A percentile compares a stretch with the other conserved stretches of the same genome.
These are phyloP conservation scores for Rhazya stricta DNA, from an alignment of 257 asterid genomes.

Conservation along the genomic window DNA sequence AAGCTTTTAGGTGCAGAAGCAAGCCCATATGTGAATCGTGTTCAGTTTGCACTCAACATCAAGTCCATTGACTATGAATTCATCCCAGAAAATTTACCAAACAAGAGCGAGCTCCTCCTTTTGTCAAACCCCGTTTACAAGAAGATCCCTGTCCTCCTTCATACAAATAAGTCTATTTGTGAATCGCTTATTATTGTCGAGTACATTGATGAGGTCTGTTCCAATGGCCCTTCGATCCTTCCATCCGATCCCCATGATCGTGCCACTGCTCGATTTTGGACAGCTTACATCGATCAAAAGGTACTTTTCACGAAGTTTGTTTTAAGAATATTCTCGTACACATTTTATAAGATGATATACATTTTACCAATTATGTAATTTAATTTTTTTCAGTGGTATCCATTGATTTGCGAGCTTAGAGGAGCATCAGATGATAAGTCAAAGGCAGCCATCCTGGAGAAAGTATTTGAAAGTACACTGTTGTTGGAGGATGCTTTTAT, in stretches of 20 bases:
- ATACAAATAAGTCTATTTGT: no score
- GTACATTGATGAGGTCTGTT: no score
- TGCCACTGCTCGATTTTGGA: no score
- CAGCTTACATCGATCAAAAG: no score
- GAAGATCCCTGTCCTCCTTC: no score
- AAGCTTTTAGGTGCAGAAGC: conserved; percentile 16
- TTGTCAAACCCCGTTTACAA: conserved; percentile 35
- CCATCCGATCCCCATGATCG: no score
- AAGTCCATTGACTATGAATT: conserved; percentile 26
- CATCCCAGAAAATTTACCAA: conserved; percentile 4
- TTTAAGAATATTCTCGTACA: no score
- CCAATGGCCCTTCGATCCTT: no score
- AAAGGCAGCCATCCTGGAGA: conserved; percentile 11
- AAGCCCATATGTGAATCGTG: conserved; percentile 27
- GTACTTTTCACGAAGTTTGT: no score
- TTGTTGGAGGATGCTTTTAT: conserved; percentile 37
- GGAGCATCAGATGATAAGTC: conserved; percentile 16
- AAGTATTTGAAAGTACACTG: conserved; percentile 21
- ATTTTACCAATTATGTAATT: conserved; percentile 20
- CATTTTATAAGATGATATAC: no score
- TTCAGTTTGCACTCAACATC: conserved; percentile 33
- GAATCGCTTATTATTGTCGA: no score
- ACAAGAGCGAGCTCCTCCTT: conserved; percentile 36
- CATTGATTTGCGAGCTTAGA: conserved; percentile 18
- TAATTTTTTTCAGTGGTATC: conserved; percentile 30